These are phyloP conservation scores for Boechera stricta DNA, from an alignment of 345 rosid species.

Conservation along the genomic window DNA sequence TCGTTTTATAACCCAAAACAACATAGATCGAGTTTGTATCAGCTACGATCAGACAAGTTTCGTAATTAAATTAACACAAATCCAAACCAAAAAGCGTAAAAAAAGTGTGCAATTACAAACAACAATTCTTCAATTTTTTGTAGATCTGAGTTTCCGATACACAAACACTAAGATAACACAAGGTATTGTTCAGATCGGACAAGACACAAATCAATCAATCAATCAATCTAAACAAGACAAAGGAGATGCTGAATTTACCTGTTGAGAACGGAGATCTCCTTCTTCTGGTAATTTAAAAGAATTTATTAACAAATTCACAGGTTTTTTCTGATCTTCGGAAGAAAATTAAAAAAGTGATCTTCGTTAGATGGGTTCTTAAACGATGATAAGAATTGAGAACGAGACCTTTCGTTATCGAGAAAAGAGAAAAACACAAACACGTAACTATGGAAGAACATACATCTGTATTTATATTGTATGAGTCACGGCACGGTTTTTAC, in stretches of 20 bases:
- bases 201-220: background rate
- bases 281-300: background rate
- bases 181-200: conserved; percentile 13
- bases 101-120: background rate
- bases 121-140: background rate
- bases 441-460: conserved; percentile 40
- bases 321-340: background rate
- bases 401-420: conserved; percentile 26
- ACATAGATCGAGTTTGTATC: conserved; percentile 6
- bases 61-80: background rate
- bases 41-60: background rate
- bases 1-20: background rate
- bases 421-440: conserved; percentile 27
- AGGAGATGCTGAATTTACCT: conserved; percentile 20
- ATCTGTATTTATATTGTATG: conserved; percentile 16
- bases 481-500: conserved; percentile 19
- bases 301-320: background rate
- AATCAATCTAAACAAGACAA: background rate
- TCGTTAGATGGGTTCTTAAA: conserved; percentile 15
- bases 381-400: conserved; percentile 20
- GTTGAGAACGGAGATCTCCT: conserved; percentile 3
- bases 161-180: background rate
- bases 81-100: background rate
- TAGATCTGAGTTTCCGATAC: conserved; percentile 25
- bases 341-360: background rate